A percentile compares a stretch with the other conserved stretches of the same genome.
These are phyloP conservation scores for Hippophae rhamnoides DNA, from an alignment of 306 rosid genomes.

Conservation along the genomic window DNA sequence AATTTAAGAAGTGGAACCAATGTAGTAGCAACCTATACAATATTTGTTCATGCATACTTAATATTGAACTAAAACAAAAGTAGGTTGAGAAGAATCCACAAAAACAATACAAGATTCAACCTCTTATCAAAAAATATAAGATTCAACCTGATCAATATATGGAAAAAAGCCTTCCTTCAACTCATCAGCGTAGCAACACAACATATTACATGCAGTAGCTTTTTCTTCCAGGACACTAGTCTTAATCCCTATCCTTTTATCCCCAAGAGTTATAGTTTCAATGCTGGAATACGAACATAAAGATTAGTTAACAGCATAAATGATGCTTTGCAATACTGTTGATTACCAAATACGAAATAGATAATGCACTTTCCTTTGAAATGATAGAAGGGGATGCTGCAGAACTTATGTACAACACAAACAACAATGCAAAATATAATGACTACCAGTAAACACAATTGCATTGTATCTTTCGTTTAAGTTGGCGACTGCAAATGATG, in stretches of 20 bases:
- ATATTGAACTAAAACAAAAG: slow-evolving; percentile 2
- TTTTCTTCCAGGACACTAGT: slow-evolving; percentile 97
- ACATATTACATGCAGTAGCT: slow-evolving; percentile 99
- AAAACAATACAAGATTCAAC: slow-evolving; percentile 21
- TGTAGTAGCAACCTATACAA: slow-evolving; percentile 77
- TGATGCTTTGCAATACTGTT: slow-evolving; percentile 7
- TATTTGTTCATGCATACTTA: slow-evolving; percentile 5
- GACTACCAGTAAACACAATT: background rate
- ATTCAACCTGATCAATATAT: slow-evolving; percentile 93
- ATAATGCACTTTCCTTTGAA: background rate
- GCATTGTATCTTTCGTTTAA: background rate
- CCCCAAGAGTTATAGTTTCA: slow-evolving; percentile 97
- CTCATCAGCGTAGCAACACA: slow-evolving; percentile 98
- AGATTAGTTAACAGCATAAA: background rate
- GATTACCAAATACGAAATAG: background rate
- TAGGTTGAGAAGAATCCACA: slow-evolving; percentile 2
- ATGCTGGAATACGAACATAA: slow-evolving; percentile 39
- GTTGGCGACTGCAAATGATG: background rate
- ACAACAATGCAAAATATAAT: background rate
- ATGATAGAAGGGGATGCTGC: background rate
- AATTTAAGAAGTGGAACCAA: slow-evolving; percentile 92
- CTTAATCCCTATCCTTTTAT: slow-evolving; percentile 93
- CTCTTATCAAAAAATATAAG: slow-evolving; percentile 17
- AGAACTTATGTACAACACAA: background rate
- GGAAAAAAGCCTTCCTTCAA: slow-evolving; percentile 97